Evolutionary conservation across 2,329 filamentous ascomycete genomes (phyloP).

Genomic region (Ascomycota sp.): DNA sequence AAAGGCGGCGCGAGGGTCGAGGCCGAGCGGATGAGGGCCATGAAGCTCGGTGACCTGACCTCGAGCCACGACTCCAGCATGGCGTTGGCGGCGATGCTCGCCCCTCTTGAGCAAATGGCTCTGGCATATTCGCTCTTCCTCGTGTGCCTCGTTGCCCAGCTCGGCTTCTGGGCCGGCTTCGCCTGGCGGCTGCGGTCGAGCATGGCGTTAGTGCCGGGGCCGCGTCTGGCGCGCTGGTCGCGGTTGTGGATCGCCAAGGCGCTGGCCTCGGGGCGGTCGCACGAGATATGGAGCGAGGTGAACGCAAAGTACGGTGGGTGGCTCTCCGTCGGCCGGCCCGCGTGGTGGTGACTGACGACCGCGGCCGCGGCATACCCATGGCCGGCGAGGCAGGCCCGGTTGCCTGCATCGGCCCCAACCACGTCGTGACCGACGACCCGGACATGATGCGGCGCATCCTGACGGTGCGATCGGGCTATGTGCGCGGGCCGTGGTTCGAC

Average conservation of each 20-base stretch:
- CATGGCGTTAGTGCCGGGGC: background rate
- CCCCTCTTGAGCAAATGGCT: no score
- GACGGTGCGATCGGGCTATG: constrained; percentile 15
- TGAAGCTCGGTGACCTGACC: no score
- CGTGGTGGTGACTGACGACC: no score
- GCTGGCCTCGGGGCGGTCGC: background rate
- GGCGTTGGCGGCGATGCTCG: no score
- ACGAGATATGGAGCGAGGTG: constrained; percentile 1
- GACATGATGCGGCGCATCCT: constrained; percentile 16
- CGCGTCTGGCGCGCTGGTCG: background rate
- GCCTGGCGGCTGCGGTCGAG: background rate
- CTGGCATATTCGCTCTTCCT: no score
- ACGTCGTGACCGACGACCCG: constrained; percentile 18
- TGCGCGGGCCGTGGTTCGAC: constrained; percentile 21
- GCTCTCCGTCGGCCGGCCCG: no score
- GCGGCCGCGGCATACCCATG: no score
- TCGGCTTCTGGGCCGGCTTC: background rate
- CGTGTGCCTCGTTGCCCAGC: background rate
- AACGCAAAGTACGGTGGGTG: no score
- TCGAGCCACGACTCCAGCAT: no score
- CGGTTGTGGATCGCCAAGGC: background rate
- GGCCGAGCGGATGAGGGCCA: no score
- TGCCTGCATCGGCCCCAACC: constrained; percentile 21
- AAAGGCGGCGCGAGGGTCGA: no score
- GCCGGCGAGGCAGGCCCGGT: no score